Conservation (phyloP, 441 rosid species). For the Gossypium laxum region DNA sequence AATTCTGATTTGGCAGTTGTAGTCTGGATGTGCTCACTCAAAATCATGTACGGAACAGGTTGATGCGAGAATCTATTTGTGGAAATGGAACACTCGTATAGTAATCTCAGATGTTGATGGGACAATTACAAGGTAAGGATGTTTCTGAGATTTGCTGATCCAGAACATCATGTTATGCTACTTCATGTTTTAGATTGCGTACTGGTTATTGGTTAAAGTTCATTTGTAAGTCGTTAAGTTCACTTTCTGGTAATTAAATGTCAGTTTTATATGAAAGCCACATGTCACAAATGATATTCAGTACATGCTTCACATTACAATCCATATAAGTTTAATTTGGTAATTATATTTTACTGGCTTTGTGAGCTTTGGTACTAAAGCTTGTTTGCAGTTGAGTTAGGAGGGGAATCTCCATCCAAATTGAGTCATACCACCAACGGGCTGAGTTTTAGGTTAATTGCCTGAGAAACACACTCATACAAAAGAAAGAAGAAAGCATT, state of each 20-base stretch:
- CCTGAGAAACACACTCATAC: background rate
- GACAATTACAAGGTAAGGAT: slow-evolving; percentile 74
- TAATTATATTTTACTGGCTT: background rate
- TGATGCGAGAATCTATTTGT: slow-evolving; percentile 79
- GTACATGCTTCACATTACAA: background rate
- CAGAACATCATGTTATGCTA: background rate
- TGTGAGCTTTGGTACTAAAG: background rate
- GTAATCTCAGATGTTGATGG: slow-evolving; percentile 98
- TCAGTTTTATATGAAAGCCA: background rate
- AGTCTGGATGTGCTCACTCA: slow-evolving; percentile 1
- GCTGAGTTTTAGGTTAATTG: background rate
- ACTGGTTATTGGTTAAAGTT: background rate
- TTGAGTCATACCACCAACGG: background rate
- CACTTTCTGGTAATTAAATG: slow-evolving; percentile 1
- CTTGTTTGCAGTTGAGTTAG: background rate
- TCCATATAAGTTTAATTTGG: background rate
- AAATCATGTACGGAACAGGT: slow-evolving; percentile 39
- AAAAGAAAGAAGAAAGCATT: background rate
- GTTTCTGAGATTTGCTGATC: slow-evolving; percentile 11
- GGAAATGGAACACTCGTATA: slow-evolving; percentile 88
- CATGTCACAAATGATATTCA: background rate
- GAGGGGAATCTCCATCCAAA: background rate
- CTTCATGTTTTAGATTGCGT: slow-evolving; percentile 1
- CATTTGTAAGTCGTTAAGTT: background rate
- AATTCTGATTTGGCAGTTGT: background rate